These are phyloP conservation scores for Kappamyces sp. DNA, from an alignment of 192 early-diverging fungal genomes.

Conservation along the genomic window DNA sequence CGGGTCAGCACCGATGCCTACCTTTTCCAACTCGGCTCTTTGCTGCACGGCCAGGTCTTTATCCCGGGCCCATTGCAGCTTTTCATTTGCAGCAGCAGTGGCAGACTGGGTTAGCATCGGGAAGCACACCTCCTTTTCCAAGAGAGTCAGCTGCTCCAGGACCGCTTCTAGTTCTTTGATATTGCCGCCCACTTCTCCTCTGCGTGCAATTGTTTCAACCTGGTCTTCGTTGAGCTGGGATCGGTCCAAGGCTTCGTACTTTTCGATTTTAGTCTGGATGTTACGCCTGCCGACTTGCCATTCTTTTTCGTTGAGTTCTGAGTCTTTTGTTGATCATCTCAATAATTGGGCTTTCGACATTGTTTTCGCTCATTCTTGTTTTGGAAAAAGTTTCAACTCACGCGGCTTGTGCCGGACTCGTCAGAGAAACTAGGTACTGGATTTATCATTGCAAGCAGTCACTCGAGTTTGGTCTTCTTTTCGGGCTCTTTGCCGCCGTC, in stretches of 20 bases:
- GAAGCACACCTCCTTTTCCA: conserved; percentile 31
- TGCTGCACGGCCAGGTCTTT: background rate
- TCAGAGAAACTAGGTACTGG: background rate
- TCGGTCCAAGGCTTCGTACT: conserved; percentile 30
- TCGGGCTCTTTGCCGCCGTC: conserved; percentile 4
- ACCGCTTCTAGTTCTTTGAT: conserved; percentile 47
- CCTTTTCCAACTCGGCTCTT: background rate
- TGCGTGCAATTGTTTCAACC: conserved; percentile 32
- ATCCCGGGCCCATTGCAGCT: too few species aligned
- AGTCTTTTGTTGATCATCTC: conserved; percentile 8
- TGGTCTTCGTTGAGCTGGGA: conserved; percentile 43
- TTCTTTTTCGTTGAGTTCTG: conserved; percentile 10
- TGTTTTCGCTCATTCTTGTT: background rate
- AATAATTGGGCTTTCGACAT: conserved; percentile 8
- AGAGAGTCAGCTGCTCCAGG: conserved; percentile 21
- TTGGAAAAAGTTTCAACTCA: background rate
- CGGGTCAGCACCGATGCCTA: background rate
- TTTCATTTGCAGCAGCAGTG: background rate
- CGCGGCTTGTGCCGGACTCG: background rate
- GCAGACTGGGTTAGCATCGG: background rate
- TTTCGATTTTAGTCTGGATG: conserved; percentile 39
- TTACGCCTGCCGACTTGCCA: conserved; percentile 5
- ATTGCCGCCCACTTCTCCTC: conserved; percentile 31
- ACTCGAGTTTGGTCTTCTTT: conserved; percentile 15
- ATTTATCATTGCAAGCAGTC: background rate